Percentiles rank a stretch among this genome's conserved stretches.
Conservation (phyloP, 1,139 yeast genomes). For the Zygoascus sp. region DNA sequence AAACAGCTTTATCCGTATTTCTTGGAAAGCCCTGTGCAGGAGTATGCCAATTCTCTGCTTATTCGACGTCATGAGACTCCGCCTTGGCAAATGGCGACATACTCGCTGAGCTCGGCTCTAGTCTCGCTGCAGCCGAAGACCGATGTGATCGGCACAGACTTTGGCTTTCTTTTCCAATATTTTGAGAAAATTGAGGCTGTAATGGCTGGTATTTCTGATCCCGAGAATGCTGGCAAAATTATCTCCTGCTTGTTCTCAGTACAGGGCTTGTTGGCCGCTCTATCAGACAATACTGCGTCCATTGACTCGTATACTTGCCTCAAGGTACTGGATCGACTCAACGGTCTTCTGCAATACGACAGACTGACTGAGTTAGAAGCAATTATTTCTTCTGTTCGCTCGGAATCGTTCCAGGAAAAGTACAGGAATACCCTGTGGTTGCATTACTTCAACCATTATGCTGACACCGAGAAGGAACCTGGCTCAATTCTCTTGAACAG, state of each 20-base stretch:
- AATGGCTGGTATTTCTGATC: conserved; percentile 25
- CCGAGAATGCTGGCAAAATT: conserved; percentile 33
- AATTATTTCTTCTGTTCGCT: conserved; percentile 29
- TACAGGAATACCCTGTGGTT: conserved; percentile 22
- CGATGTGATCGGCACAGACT: neutral
- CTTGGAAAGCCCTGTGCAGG: conserved; percentile 54
- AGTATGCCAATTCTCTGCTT: conserved; percentile 43
- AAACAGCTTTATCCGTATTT: conserved; percentile 56
- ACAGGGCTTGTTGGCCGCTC: conserved; percentile 37
- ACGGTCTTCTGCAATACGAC: conserved; percentile 27
- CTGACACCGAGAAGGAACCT: conserved; percentile 23
- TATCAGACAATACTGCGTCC: conserved; percentile 16
- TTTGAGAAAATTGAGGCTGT: conserved; percentile 37
- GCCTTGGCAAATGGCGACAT: conserved; percentile 44
- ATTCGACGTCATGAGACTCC: conserved; percentile 42
- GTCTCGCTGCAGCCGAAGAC: conserved; percentile 24
- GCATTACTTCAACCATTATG: conserved; percentile 21
- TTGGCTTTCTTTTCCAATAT: conserved; percentile 38
- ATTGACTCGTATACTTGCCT: conserved; percentile 14
- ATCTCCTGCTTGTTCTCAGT: conserved; percentile 37
- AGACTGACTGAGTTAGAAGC: conserved; percentile 34
- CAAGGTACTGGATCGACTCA: conserved; percentile 18
- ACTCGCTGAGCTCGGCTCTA: conserved; percentile 37
- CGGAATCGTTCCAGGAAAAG: conserved; percentile 7
- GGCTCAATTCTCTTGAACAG: conserved; percentile 30